A percentile compares a stretch with the other conserved stretches of the same genome.
These are phyloP conservation scores for Noccaea caerulescens DNA, from an alignment of 345 rosid genomes.

Conservation along the genomic window DNA sequence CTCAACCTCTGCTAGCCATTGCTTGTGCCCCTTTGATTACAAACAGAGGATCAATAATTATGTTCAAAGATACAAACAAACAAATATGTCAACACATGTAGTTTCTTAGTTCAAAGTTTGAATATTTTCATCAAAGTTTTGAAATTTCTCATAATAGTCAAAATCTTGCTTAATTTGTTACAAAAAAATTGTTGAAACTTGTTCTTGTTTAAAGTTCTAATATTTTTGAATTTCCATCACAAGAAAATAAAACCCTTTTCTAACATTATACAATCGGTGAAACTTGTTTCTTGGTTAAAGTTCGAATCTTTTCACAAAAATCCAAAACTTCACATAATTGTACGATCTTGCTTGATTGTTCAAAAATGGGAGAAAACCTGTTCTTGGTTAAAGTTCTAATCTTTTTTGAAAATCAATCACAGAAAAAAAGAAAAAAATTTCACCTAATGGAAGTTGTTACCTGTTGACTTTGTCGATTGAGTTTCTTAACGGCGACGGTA, in stretches of 20 bases:
- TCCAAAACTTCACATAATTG: not conserved
- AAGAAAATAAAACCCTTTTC: too few species aligned
- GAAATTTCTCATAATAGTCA: not conserved
- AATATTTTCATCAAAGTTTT: not conserved
- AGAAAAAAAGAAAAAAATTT: not conserved
- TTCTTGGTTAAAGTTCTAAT: not conserved
- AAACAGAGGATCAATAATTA: constrained; percentile 18
- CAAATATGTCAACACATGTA: not conserved
- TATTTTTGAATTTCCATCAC: too few species aligned
- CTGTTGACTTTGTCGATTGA: constrained; percentile 78
- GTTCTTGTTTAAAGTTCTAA: not conserved
- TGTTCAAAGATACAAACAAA: not conserved
- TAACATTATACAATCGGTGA: too few species aligned
- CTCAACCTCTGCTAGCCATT: constrained; percentile 92
- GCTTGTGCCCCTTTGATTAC: constrained; percentile 73
- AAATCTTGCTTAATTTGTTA: not conserved
- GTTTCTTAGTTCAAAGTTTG: not conserved
- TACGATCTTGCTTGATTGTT: not conserved
- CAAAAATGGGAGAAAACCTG: not conserved
- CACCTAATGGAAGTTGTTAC: constrained; percentile 43
- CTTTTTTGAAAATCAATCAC: not conserved
- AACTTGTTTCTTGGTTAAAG: too few species aligned
- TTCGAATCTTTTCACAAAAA: not conserved
- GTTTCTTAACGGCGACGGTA: constrained; percentile 86
- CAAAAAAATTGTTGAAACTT: too few species aligned